Evolutionary conservation across 148 eudicot genomes (phyloP).

Genomic region (Dianthus caryophyllus): DNA sequence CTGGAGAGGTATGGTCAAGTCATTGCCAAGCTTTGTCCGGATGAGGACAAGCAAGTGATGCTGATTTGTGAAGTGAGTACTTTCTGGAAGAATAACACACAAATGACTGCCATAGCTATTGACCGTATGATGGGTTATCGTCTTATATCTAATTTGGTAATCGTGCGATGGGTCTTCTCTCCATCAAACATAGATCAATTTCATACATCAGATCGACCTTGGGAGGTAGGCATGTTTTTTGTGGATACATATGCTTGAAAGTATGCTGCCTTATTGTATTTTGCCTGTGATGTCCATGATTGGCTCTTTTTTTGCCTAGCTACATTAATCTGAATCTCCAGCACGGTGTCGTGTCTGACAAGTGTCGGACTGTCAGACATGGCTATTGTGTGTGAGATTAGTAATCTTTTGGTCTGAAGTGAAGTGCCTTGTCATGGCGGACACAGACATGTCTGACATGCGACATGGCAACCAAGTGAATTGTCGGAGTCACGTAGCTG

Average conservation of each 20-base stretch:
- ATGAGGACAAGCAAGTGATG: constrained; percentile 81
- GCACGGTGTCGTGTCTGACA: too few species aligned
- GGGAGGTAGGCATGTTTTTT: constrained; percentile 60
- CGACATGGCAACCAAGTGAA: too few species aligned
- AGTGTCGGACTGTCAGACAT: too few species aligned
- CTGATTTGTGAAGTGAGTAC: constrained; percentile 70
- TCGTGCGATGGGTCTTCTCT: constrained; percentile 92
- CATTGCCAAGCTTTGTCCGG: constrained; percentile 70
- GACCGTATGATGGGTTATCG: constrained; percentile 99
- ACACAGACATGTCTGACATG: too few species aligned
- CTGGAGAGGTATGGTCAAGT: constrained; percentile 97
- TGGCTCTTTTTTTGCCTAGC: neutral
- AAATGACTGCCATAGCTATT: constrained; percentile 87
- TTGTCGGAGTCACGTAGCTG: too few species aligned
- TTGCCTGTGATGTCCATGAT: neutral
- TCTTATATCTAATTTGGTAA: constrained; percentile 85
- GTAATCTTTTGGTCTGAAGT: too few species aligned
- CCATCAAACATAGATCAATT: constrained; percentile 62
- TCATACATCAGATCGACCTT: constrained; percentile 75
- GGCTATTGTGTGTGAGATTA: too few species aligned
- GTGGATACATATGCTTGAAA: neutral
- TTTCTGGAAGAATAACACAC: constrained; percentile 88
- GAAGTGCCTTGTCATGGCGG: too few species aligned
- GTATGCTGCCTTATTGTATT: neutral
- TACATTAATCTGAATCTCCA: too few species aligned